A percentile compares a stretch with the other conserved stretches of the same genome.
Evolutionary conservation across 768 basidiomycete species (phyloP).

Genomic region (Tricholoma saponaceum): DNA sequence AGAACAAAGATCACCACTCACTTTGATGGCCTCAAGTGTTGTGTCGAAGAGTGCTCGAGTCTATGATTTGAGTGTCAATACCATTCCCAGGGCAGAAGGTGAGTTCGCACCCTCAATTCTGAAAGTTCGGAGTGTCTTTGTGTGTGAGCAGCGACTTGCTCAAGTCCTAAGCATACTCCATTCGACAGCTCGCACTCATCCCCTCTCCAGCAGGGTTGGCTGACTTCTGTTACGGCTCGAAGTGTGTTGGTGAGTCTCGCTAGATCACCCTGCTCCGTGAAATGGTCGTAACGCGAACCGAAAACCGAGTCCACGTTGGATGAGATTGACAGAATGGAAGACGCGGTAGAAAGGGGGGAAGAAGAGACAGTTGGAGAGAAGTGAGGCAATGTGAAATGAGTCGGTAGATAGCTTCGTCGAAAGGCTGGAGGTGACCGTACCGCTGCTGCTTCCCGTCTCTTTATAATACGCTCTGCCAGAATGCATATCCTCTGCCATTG

Average conservation of each 20-base stretch:
- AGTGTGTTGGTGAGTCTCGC: slow-evolving; percentile 81
- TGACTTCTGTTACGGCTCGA: slow-evolving; percentile 72
- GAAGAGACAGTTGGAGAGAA: slow-evolving; percentile 36
- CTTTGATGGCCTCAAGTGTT: slow-evolving; percentile 77
- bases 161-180: slow-evolving; percentile 72
- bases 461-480: slow-evolving; percentile 82
- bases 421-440: slow-evolving; percentile 70
- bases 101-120: slow-evolving; percentile 62
- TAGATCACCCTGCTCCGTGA: slow-evolving; percentile 67
- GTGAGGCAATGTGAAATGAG: slow-evolving; percentile 64
- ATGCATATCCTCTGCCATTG: slow-evolving; percentile 91
- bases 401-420: slow-evolving; percentile 58
- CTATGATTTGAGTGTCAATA: slow-evolving; percentile 28
- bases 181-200: slow-evolving; percentile 77
- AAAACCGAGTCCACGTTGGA: slow-evolving; percentile 27
- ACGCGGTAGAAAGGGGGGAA: slow-evolving; percentile 29
- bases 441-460: slow-evolving; percentile 88
- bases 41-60: slow-evolving; percentile 58
- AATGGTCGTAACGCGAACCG: slow-evolving; percentile 14
- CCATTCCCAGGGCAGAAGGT: neutral
- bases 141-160: slow-evolving; percentile 60
- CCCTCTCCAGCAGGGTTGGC: slow-evolving; percentile 79
- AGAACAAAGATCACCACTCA: slow-evolving; percentile 20
- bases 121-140: slow-evolving; percentile 71
- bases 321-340: slow-evolving; percentile 29